A percentile compares a stretch with the other conserved stretches of the same genome.
Conservation (phyloP, 2,329 filamentous ascomycete species). For the Claviceps spartinae region DNA sequence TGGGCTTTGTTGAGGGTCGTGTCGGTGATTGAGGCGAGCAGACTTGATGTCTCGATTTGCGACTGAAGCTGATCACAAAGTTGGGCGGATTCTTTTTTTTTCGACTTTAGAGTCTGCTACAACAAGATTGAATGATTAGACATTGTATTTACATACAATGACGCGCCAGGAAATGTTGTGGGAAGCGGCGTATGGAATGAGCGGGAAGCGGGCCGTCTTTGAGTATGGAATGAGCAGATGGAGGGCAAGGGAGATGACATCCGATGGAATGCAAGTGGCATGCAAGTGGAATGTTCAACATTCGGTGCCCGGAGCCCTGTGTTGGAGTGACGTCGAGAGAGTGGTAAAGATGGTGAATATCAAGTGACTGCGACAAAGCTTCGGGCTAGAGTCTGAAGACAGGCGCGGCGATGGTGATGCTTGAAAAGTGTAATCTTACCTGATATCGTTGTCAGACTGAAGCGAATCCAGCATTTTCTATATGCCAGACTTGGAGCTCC, state of each 20-base stretch:
- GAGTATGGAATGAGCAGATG: conserved; percentile 13
- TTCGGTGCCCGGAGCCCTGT: neutral
- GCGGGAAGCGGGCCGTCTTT: conserved; percentile 6
- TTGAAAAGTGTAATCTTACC: conserved; percentile 1
- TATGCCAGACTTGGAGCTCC: neutral
- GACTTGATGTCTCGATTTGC: neutral
- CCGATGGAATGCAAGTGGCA: conserved; percentile 6
- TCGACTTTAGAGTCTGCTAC: conserved; percentile 1
- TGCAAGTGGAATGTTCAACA: neutral
- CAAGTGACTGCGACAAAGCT: neutral
- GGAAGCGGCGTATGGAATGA: conserved; percentile 11
- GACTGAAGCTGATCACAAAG: neutral
- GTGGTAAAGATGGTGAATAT: neutral
- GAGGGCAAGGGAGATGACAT: conserved; percentile 4
- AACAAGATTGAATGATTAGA: conserved; percentile 5
- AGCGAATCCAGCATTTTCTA: neutral
- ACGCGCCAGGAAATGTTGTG: conserved; percentile 10
- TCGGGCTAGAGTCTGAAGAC: neutral
- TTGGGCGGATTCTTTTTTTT: neutral
- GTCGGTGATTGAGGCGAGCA: neutral
- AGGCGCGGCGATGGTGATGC: neutral
- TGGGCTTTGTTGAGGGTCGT: neutral
- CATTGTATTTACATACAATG: neutral
- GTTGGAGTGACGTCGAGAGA: neutral
- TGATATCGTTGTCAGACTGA: neutral